Conservation (phyloP, 2,329 filamentous ascomycete genomes). For the Dryadomyces sulphureus region DNA sequence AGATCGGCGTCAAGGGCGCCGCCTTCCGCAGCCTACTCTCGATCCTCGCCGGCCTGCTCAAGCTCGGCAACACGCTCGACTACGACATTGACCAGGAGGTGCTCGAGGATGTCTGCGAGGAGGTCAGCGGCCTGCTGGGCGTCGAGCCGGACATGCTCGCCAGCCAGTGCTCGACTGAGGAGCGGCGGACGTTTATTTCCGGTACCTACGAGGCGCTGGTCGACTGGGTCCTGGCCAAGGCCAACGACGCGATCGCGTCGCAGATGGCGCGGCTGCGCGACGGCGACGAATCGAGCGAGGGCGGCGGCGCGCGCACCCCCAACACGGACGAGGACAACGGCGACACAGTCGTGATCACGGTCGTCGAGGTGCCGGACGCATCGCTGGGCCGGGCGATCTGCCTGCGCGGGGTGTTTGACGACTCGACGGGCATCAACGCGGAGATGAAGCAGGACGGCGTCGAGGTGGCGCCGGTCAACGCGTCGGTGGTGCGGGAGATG, state of each 20-base stretch:
- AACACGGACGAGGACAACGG: conserved; percentile 55
- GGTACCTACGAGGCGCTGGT: conserved; percentile 89
- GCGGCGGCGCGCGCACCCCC: conserved; percentile 43
- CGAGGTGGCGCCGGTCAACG: conserved; percentile 56
- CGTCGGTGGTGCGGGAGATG: conserved; percentile 79
- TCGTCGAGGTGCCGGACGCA: conserved; percentile 73
- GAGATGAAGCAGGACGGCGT: conserved; percentile 97
- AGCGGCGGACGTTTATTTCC: conserved; percentile 67
- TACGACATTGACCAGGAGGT: conserved; percentile 73
- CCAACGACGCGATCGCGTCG: conserved; percentile 67
- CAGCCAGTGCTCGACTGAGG: conserved; percentile 67
- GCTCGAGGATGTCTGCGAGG: conserved; percentile 76
- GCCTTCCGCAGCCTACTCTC: conserved; percentile 73
- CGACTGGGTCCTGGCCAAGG: conserved; percentile 83
- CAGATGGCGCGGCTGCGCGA: conserved; percentile 57
- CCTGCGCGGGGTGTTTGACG: conserved; percentile 84
- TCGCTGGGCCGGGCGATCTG: conserved; percentile 75
- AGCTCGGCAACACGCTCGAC: conserved; percentile 80
- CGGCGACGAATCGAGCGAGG: conserved; percentile 53
- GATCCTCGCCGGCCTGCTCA: conserved; percentile 70
- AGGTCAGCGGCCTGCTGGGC: conserved; percentile 74
- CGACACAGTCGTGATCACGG: conserved; percentile 78
- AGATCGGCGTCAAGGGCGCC: conserved; percentile 85
- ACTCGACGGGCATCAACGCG: conserved; percentile 78
- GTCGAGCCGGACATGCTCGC: conserved; percentile 73